Percentiles rank a stretch among this genome's conserved stretches.
Conservation (phyloP, 805 yeast genomes). For the Metschnikowia proteae region DNA sequence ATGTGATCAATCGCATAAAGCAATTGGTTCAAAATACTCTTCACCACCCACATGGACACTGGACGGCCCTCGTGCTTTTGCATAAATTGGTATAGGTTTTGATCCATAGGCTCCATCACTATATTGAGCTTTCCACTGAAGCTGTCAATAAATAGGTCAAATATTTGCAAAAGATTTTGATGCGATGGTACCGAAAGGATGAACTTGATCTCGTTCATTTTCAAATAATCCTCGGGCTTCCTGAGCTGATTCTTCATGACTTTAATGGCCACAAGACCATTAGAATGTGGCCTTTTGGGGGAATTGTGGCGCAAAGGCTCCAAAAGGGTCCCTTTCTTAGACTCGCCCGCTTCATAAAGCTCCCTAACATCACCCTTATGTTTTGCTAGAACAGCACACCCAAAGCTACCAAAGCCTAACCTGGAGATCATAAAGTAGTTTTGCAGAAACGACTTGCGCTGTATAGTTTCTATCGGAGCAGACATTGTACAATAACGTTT, state of each 20-base stretch:
- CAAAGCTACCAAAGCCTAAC: slow-evolving; percentile 76
- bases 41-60: slow-evolving; percentile 57
- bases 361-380: slow-evolving; percentile 25
- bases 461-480: not conserved
- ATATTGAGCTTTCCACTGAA: slow-evolving; percentile 60
- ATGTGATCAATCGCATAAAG: slow-evolving; percentile 79
- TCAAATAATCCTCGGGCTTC: slow-evolving; percentile 24
- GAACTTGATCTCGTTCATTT: slow-evolving; percentile 64
- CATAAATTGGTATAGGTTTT: slow-evolving; percentile 75
- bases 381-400: slow-evolving; percentile 64
- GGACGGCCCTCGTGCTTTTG: slow-evolving; percentile 50
- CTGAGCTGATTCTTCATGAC: slow-evolving; percentile 52
- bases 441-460: slow-evolving; percentile 17
- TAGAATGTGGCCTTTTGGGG: slow-evolving; percentile 17
- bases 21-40: slow-evolving; percentile 66
- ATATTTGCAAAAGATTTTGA: slow-evolving; percentile 65
- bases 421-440: slow-evolving; percentile 48
- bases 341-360: slow-evolving; percentile 16
- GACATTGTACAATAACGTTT: not conserved
- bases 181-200: slow-evolving; percentile 68
- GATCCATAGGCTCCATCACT: slow-evolving; percentile 86
- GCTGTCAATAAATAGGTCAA: slow-evolving; percentile 76
- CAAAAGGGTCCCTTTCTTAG: slow-evolving; percentile 47
- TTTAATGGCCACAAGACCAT: slow-evolving; percentile 68
- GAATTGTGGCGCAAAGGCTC: slow-evolving; percentile 32